Evolutionary conservation across 2,329 filamentous ascomycete species (phyloP).

Genomic region (Sporothrix pseudoabietina): DNA sequence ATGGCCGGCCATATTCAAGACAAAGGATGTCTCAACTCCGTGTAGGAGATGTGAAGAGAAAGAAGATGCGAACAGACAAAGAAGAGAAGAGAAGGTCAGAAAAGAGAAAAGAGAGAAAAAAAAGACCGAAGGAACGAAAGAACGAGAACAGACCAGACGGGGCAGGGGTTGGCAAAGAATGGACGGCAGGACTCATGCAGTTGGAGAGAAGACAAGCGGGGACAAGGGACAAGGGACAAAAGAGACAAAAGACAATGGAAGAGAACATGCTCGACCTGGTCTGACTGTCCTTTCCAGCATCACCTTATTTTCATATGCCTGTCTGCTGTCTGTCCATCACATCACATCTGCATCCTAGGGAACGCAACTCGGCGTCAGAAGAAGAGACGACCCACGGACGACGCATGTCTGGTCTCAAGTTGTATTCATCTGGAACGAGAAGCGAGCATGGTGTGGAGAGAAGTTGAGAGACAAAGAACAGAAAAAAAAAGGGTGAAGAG

Average conservation of each 20-base stretch:
- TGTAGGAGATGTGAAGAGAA: not conserved
- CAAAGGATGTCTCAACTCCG: not conserved
- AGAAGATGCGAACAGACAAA: not conserved
- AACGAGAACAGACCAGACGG: slow-evolving; percentile 10
- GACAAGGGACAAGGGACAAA: no score
- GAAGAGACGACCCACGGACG: slow-evolving; percentile 24
- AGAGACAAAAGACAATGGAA: not conserved
- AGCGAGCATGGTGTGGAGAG: not conserved
- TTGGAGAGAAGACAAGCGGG: not conserved
- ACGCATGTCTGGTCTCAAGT: slow-evolving; percentile 14
- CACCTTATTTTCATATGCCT: not conserved
- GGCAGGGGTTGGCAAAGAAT: slow-evolving; percentile 10
- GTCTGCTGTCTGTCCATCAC: not conserved
- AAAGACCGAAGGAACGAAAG: not conserved
- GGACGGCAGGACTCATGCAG: slow-evolving; percentile 1
- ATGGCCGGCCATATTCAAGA: slow-evolving; percentile 17
- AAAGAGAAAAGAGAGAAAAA: not conserved
- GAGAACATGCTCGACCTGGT: not conserved
- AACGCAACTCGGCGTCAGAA: slow-evolving; percentile 10
- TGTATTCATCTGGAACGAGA: slow-evolving; percentile 23
- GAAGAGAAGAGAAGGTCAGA: not conserved
- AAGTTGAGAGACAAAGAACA: not conserved
- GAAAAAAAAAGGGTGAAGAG: not conserved
- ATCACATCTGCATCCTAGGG: not conserved
- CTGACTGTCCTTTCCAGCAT: not conserved